Conservation (phyloP, 2,329 filamentous ascomycete species). For the Tolypocladium guangdongense region DNA sequence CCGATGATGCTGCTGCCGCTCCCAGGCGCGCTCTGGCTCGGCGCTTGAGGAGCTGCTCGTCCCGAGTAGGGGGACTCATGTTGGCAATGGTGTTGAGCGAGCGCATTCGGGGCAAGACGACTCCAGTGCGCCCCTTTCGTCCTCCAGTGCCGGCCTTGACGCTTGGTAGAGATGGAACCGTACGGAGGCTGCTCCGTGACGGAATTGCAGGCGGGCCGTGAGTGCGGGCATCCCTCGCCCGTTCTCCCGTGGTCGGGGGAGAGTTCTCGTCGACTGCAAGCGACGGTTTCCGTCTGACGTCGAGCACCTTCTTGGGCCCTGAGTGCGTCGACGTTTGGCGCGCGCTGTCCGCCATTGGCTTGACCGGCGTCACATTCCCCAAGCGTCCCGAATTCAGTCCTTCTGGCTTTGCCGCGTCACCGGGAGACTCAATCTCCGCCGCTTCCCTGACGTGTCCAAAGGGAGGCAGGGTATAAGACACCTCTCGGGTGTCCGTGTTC, state of each 20-base stretch:
- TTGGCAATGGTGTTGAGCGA: constrained; percentile 14
- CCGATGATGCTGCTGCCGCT: constrained; percentile 10
- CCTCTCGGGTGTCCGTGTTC: constrained; percentile 4
- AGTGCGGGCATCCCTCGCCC: background rate
- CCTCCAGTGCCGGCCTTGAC: background rate
- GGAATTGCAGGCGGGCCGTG: constrained; percentile 3
- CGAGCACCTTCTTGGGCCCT: background rate
- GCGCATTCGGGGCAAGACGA: constrained; percentile 10
- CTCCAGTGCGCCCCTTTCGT: background rate
- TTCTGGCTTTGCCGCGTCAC: background rate
- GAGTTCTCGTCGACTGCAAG: constrained; percentile 5
- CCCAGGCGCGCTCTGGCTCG: constrained; percentile 9
- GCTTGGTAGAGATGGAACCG: constrained; percentile 14
- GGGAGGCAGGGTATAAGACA: constrained; percentile 1
- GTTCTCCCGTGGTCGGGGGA: background rate
- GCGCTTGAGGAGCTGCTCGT: constrained; percentile 11
- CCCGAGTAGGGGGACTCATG: constrained; percentile 5
- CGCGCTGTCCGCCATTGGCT: background rate
- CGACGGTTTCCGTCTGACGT: background rate
- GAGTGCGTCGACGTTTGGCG: background rate
- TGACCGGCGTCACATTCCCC: background rate
- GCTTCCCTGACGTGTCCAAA: constrained; percentile 35
- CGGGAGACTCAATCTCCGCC: constrained; percentile 34
- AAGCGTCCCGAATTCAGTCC: background rate
- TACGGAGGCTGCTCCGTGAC: constrained; percentile 9